A percentile compares a stretch with the other conserved stretches of the same genome.
Conservation (phyloP, 805 yeast species). For the Starmerella vaccinii region DNA sequence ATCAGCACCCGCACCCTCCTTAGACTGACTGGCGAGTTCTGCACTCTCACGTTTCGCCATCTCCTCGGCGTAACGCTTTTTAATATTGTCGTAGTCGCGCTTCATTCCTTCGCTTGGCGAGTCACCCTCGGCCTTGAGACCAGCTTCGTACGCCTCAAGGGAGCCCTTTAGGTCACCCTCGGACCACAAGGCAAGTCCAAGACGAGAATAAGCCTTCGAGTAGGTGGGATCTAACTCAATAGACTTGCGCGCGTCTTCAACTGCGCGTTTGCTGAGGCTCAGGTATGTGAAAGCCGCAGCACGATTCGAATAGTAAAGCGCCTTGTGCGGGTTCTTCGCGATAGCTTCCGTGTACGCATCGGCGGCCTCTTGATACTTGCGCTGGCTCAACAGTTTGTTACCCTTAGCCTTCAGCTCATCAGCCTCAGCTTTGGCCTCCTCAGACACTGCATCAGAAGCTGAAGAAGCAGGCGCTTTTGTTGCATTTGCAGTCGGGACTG, state of each 20-base stretch:
- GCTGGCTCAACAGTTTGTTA: conserved; percentile 75
- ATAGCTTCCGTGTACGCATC: conserved; percentile 74
- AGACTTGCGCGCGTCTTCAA: conserved; percentile 74
- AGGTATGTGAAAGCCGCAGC: conserved; percentile 91
- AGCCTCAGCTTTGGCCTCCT: conserved; percentile 58
- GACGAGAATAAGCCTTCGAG: conserved; percentile 87
- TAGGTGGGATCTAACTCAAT: conserved; percentile 66
- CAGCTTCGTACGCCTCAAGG: conserved; percentile 79
- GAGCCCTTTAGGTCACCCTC: conserved; percentile 85
- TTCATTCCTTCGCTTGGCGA: conserved; percentile 79
- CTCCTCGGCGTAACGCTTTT: conserved; percentile 73
- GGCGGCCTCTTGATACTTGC: conserved; percentile 61
- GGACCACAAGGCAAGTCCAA: conserved; percentile 92
- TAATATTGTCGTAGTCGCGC: conserved; percentile 89
- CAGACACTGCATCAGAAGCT: conserved; percentile 23
- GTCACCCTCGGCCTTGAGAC: conserved; percentile 79
- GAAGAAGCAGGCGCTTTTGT: conserved; percentile 21
- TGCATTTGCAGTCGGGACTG: conserved; percentile 3
- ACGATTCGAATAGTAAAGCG: conserved; percentile 81
- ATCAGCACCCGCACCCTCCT: conserved; percentile 2
- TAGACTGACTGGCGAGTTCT: background rate
- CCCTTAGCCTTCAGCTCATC: conserved; percentile 79
- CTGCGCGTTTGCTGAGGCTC: conserved; percentile 64
- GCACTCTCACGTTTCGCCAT: conserved; percentile 20
- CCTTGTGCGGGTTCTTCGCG: conserved; percentile 55